Conservation (phyloP, 208 protist genomes). For the Leishmania arabica region DNA sequence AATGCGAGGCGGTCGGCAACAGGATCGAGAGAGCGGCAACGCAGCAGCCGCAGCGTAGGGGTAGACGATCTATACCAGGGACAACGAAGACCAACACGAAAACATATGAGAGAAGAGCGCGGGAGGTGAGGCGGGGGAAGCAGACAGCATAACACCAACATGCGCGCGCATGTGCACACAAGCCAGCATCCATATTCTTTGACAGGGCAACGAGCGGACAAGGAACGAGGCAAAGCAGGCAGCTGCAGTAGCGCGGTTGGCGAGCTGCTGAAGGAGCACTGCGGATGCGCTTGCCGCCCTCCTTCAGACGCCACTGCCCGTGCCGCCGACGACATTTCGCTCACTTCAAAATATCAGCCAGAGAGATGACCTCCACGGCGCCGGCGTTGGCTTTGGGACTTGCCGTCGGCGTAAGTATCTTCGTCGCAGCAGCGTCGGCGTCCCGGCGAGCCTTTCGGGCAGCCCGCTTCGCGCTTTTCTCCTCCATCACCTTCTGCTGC, state of each 20-base stretch:
- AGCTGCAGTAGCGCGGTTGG: background rate
- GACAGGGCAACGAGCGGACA: background rate
- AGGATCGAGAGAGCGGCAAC: background rate
- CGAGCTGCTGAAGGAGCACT: background rate
- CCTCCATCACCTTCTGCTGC: conserved; percentile 41
- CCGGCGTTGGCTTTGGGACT: conserved; percentile 17
- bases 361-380: conserved; percentile 56
- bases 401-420: conserved; percentile 16
- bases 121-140: background rate
- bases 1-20: background rate
- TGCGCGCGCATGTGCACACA: background rate
- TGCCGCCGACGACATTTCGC: background rate
- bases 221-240: background rate
- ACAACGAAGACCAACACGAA: background rate
- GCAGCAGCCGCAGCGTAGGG: background rate
- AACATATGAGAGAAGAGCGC: background rate
- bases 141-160: background rate
- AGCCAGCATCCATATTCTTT: background rate
- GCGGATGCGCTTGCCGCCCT: background rate
- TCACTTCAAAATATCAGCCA: conserved; percentile 66
- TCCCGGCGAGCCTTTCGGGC: conserved; percentile 49
- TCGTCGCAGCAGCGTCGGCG: conserved; percentile 38
- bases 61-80: background rate
- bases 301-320: background rate
- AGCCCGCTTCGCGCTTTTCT: conserved; percentile 61